Percentiles rank a stretch among this genome's conserved stretches.
These are phyloP conservation scores for Exophiala lecanii-corni DNA, from an alignment of 2,329 filamentous ascomycete species.

Conservation along the genomic window DNA sequence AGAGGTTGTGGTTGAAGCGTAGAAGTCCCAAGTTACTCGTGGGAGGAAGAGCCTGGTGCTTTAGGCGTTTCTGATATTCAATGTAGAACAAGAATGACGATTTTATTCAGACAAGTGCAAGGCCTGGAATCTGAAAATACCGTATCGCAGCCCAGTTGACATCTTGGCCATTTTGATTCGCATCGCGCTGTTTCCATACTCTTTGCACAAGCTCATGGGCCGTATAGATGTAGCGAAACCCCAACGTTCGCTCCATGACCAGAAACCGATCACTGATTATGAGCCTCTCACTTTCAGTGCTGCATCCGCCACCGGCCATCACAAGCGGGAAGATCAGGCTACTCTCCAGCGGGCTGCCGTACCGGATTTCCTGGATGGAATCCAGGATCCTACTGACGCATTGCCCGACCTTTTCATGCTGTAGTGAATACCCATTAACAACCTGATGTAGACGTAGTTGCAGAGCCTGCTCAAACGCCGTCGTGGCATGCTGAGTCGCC, in stretches of 20 bases:
- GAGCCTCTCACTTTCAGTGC: constrained; percentile 35
- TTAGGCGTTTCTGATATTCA: too few relatives aligned
- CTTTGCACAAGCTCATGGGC: constrained; percentile 38
- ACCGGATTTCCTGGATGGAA: constrained; percentile 37
- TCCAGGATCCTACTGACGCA: constrained; percentile 36
- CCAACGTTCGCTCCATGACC: constrained; percentile 43
- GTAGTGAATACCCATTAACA: constrained; percentile 39
- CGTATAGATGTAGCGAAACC: constrained; percentile 42
- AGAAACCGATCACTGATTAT: constrained; percentile 39
- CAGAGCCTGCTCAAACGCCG: constrained; percentile 41
- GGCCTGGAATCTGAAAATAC: constrained; percentile 28
- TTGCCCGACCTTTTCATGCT: constrained; percentile 32
- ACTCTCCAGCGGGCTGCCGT: constrained; percentile 40
- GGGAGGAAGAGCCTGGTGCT: too few relatives aligned
- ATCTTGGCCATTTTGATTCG: constrained; percentile 13
- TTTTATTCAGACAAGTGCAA: constrained; percentile 27
- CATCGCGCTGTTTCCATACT: constrained; percentile 33
- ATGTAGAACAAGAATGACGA: too few relatives aligned
- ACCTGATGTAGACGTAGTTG: constrained; percentile 42
- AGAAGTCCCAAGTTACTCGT: too few relatives aligned
- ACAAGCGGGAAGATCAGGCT: constrained; percentile 41
- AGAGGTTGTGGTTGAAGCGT: not conserved
- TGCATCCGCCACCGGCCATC: constrained; percentile 39
- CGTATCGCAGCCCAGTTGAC: constrained; percentile 32
- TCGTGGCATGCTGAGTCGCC: constrained; percentile 35